Evolutionary conservation across 176 grass and related monocot species (phyloP), one percentile per base, ranked within the genome.

Genomic region (Sorghum bicolor): DNA sequence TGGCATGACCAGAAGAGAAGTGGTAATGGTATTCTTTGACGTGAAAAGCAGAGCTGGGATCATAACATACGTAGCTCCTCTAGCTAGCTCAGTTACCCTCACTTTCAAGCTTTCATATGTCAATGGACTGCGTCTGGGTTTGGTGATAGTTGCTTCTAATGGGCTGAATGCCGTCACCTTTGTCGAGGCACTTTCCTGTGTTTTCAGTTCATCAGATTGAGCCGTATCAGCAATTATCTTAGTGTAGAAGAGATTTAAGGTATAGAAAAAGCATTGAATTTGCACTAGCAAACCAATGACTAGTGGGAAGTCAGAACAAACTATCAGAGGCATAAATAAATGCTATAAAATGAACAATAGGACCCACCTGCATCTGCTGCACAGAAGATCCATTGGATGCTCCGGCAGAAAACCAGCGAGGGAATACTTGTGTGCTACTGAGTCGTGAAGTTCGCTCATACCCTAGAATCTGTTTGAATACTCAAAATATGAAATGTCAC

Each of bases 111-210:
- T 98, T 88, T 95, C 87, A 12, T 15, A 17, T 61, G 78, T 75
- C 75, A 97, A 86, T 30, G 80, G 78, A 40, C 90, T 81, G 45
- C 38, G 91, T 60, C 92, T 83, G 64, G 44, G 80, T 53, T 86
- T 89, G 38, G 43, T 53, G 33, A 71, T 8, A 75, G 70, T 82
- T 26, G 89, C 79, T 88, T 97, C 95, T 39, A 91, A 67, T 34
- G 90, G 93, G 62, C 91, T 95, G 85, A 87, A 93, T 74, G 85
- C 91, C 34, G 66, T 74, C 70, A 97, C 90, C 50, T 91, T 89
- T 52, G 73, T 61, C 33, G 34, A 86, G 19, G 20, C 48, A 8
- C 47, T 72, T 32, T 84, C 67, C 83, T 82, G 79, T 70, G 55
- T 41, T 29, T n/a, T 87, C 53, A 82, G 3, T 17, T 22, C 50